Percentiles rank a stretch among this genome's conserved stretches.
These are phyloP conservation scores for Rhodotorula sp. DNA, from an alignment of 1,284 basidiomycete genomes.

Conservation along the genomic window DNA sequence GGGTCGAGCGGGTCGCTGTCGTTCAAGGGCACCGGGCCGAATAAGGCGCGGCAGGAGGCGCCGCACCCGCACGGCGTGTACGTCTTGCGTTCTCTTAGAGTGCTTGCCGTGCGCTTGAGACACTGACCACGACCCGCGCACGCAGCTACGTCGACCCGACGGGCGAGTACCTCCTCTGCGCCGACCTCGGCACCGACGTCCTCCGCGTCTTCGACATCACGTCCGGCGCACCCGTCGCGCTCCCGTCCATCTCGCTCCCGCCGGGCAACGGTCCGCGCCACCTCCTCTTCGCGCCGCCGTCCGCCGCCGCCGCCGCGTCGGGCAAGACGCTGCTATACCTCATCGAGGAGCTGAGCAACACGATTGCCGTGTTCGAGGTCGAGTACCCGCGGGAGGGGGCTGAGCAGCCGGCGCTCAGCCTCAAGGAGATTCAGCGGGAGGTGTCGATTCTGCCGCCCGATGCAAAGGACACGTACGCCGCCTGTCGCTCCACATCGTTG, in stretches of 20 bases:
- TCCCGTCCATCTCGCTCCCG: slow-evolving; percentile 8
- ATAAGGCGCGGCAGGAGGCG: slow-evolving; percentile 28
- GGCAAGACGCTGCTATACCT: slow-evolving; percentile 31
- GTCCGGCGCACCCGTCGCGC: background rate
- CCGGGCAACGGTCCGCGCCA: slow-evolving; percentile 35
- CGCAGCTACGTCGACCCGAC: slow-evolving; percentile 34
- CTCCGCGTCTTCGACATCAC: slow-evolving; percentile 24
- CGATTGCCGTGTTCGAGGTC: slow-evolving; percentile 23
- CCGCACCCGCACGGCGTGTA: slow-evolving; percentile 37
- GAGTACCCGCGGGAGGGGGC: slow-evolving; percentile 13
- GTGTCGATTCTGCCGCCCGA: slow-evolving; percentile 26
- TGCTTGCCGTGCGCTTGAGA: too few species aligned
- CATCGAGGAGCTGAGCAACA: slow-evolving; percentile 31
- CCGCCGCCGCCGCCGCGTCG: background rate
- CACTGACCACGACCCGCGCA: background rate
- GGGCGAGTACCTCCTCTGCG: slow-evolving; percentile 21
- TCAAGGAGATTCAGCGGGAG: slow-evolving; percentile 13
- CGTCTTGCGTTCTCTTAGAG: background rate
- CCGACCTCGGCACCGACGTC: slow-evolving; percentile 37
- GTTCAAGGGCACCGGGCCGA: slow-evolving; percentile 29
- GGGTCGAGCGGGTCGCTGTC: background rate
- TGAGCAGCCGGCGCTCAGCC: background rate
- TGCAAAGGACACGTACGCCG: background rate
- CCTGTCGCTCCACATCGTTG: background rate
- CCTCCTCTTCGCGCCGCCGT: slow-evolving; percentile 15